A percentile compares a stretch with the other conserved stretches of the same genome.
These are phyloP conservation scores for Fusarium pininemorale DNA, from an alignment of 2,329 filamentous ascomycete genomes.

Conservation along the genomic window DNA sequence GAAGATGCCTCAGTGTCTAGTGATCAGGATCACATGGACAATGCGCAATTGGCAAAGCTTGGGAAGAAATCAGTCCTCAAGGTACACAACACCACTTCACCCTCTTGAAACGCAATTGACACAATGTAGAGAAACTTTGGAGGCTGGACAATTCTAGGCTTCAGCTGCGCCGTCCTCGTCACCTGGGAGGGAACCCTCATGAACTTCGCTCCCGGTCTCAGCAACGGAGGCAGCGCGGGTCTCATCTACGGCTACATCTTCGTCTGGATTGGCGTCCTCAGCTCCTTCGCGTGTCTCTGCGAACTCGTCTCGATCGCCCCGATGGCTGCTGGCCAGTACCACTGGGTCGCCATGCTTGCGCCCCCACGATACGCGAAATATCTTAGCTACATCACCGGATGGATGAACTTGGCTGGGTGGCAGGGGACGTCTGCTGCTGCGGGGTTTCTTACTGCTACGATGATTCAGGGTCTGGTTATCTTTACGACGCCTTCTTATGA, in stretches of 20 bases:
- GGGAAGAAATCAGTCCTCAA: constrained; percentile 20
- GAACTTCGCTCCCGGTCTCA: constrained; percentile 39
- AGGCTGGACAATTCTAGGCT: constrained; percentile 39
- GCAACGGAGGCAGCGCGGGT: constrained; percentile 46
- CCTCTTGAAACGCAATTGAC: neutral
- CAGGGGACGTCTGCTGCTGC: constrained; percentile 39
- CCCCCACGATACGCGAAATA: constrained; percentile 43
- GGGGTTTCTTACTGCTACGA: constrained; percentile 37
- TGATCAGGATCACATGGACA: constrained; percentile 36
- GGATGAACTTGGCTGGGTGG: constrained; percentile 42
- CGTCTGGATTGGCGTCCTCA: constrained; percentile 56
- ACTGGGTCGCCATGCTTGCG: constrained; percentile 40
- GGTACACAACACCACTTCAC: neutral
- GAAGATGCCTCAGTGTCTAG: neutral
- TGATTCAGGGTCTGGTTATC: constrained; percentile 39
- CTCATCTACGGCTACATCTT: constrained; percentile 62
- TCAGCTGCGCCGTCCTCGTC: constrained; percentile 41
- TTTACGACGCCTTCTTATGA: constrained; percentile 32
- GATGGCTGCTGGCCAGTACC: constrained; percentile 36
- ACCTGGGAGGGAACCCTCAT: constrained; percentile 43
- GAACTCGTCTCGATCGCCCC: constrained; percentile 39
- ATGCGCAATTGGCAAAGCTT: constrained; percentile 27
- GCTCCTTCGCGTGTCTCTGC: constrained; percentile 36
- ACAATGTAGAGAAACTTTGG: constrained; percentile 36
- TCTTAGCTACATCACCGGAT: constrained; percentile 41